Evolutionary conservation across 345 rosid species (phyloP), one percentile per base, ranked within the genome.

Genomic region (Acer yangbiense): DNA sequence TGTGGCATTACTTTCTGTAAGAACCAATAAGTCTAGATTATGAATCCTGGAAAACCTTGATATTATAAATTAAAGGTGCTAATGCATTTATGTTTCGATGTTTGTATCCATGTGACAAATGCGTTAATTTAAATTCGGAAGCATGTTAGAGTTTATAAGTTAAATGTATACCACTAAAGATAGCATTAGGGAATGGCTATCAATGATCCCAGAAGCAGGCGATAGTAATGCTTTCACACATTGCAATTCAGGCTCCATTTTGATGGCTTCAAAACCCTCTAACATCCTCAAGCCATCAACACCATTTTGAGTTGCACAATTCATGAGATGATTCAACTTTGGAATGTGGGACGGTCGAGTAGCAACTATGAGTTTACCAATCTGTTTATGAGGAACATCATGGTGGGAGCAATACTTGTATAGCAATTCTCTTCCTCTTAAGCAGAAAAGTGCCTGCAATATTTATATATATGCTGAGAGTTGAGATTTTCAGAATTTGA

Each of bases 291-390:
- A 78, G 46, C 89, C 88, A 10, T 76, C 79, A 27, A 92, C 96
- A 46, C 98, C 90, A 70, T 93, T 95, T 68, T 75, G 81, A 77
- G 73, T 82, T 9, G 92, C 98, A 23, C 82, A 81, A 29, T 87
- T 76, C 91, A 89, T 89, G 71, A 95, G 72, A 20, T 84, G 78
- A 72, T 80, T 78, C 80, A 93, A 52, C 79, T 88, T 89, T 1
- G 93, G 90, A 84, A 93, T 83, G 86, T 92, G 91, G 2, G 87
- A 82, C 1, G 85, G 57, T 12, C 88, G 82, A 0, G 98, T 92
- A 14, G 98, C 96, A 20, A 93, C 98, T 6, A 95, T 87, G 39
- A 95, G 94, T 83, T 95, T 95, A 21, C 99, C 99, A 43, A 78
- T 90, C 89, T 81, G 91, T 32, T 65, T 80, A 20, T 92, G 90